A percentile compares a stretch with the other conserved stretches of the same genome.
phyloP scores from a whole-genome alignment of 306 rosid species.

The Prinsepia uniflora region DNA sequence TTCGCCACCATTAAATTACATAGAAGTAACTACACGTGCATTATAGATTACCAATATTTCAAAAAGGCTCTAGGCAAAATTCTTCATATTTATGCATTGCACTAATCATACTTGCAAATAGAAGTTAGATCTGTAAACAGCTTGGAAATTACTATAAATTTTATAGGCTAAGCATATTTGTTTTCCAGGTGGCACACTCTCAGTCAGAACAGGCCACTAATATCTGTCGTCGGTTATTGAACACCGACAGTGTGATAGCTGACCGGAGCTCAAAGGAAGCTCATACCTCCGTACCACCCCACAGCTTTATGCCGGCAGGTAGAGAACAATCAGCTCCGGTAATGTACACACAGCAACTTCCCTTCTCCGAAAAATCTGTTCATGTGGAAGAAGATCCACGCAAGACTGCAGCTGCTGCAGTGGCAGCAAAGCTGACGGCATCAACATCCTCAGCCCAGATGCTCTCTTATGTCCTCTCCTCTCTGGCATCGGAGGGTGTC shows the following conservation, averaged over 20 bases:
- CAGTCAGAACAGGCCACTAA: constrained; percentile 60
- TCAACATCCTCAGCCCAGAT: constrained; percentile 91
- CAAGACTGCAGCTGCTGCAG: constrained; percentile 97
- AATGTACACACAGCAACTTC: constrained; percentile 53
- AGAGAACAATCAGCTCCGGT: constrained; percentile 79
- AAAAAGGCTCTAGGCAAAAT: not conserved
- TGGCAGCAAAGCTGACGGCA: constrained; percentile 93
- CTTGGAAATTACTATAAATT: too few species aligned
- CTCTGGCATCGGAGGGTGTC: constrained; percentile 94
- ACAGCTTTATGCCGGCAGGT: constrained; percentile 46
- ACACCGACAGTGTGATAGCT: constrained; percentile 34
- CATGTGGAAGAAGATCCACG: constrained; percentile 68
- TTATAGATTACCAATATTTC: not conserved
- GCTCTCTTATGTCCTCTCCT: constrained; percentile 91
- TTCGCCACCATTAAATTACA: not conserved
- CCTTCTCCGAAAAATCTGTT: constrained; percentile 55
- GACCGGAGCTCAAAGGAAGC: constrained; percentile 65
- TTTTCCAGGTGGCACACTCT: constrained; percentile 70
- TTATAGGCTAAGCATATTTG: constrained; percentile 9
- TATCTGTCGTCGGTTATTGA: constrained; percentile 52
- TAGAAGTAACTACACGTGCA: not conserved
- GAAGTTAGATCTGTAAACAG: too few species aligned
- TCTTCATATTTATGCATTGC: not conserved
- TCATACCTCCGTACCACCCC: constrained; percentile 54
- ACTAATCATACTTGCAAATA: too few species aligned